Conservation (phyloP, 2,329 filamentous ascomycete species). For the Verruconis gallopava region DNA sequence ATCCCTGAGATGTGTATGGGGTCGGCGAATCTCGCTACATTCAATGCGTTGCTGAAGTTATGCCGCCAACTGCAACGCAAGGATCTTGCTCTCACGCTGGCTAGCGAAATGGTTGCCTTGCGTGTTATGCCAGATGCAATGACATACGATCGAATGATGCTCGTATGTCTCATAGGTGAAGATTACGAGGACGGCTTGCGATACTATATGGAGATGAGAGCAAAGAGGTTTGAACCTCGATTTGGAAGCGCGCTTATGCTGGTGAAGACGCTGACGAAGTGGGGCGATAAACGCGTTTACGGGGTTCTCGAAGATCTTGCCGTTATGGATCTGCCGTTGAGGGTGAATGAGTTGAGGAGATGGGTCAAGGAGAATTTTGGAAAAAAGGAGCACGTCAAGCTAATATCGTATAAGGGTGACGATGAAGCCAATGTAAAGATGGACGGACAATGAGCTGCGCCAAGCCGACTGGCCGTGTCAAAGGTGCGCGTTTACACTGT, state of each 20-base stretch:
- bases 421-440: no score
- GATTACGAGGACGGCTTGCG: constrained; percentile 31
- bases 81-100: constrained; percentile 46
- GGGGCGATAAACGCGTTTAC: constrained; percentile 20
- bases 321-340: constrained; percentile 10
- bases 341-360: not conserved
- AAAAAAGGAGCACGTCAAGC: no score
- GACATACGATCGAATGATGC: constrained; percentile 50
- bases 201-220: constrained; percentile 39
- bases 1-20: constrained; percentile 37
- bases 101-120: constrained; percentile 47
- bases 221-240: constrained; percentile 16
- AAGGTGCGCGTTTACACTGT: no score
- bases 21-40: constrained; percentile 37
- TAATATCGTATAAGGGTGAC: no score
- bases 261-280: constrained; percentile 16
- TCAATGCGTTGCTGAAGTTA: constrained; percentile 45
- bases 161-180: constrained; percentile 39
- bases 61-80: constrained; percentile 33
- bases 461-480: no score
- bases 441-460: no score
- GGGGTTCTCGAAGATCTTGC: constrained; percentile 20
- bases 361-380: not conserved
- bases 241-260: constrained; percentile 23
- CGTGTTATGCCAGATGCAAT: constrained; percentile 40